Base-by-base conservation (phyloP, 495 filamentous ascomycete species). In the Hypoxylon perforatum region DNA sequence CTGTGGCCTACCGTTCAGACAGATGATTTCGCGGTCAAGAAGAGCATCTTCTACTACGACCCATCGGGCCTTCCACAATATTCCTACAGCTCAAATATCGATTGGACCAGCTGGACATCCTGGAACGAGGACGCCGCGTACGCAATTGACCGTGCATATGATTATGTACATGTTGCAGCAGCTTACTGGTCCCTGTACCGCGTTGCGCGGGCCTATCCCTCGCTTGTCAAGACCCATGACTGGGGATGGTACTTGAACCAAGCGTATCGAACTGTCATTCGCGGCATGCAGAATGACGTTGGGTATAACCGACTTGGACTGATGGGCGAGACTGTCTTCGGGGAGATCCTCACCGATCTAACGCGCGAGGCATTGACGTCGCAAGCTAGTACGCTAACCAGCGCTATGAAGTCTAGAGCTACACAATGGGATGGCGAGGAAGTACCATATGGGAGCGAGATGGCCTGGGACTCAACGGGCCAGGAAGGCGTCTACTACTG, bases 401-500 rank as follows among this genome's bases (percentile, higher is more conserved):
- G 67, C 19, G 54, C 68, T 4, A 82, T 85, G 81, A 73, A 72
- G 22, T 73, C 74, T 15, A 75, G 84, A 1, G 80, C 80, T 4
- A 47, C 75, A 3, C 61, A 64, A 17, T 86, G 84, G 82, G 61
- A 76, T 45, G 61, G 67, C 0, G 65, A 80, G 49, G 68, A 68
- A 21, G 79, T 79, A 2, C 84, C 84, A 0, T 86, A 78, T 57
- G 84, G 83, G n/a, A 84, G 82, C 57, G 84, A 85, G 66, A 79
- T 80, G 78, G 79, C 82, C 0, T 86, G 84, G 84, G 84, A 86
- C 58, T 84, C 77, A 3, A 86, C 83, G 0, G 84, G 81, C 0
- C 83, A 86, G 59, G 84, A 86, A 49, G 84, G 84, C 0, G 81
- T 85, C 0, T 86, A 82, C 61, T 81, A 81, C 61, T 86, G 84